Base-by-base conservation (phyloP, 2,329 filamentous ascomycete species). In the Cadophora luteo-olivacea region DNA sequence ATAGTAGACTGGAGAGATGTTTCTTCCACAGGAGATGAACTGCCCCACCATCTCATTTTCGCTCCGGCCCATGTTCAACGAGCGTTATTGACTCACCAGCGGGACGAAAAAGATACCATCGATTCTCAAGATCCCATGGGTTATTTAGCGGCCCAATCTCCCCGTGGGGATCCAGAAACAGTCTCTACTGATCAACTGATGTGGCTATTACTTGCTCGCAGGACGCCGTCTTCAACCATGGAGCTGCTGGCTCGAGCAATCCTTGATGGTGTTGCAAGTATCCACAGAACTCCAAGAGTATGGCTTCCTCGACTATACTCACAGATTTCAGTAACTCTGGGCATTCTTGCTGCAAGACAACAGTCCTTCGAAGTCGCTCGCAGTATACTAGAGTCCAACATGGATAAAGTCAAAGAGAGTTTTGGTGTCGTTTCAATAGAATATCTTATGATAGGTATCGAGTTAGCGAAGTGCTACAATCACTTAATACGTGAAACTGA, bases 381-480 rank as follows among this genome's bases (percentile, higher is more conserved):
- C 11, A 4, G 22, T 6, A 19, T 57, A 1, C 19, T 57, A 4
- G 54, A 57, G 29, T 8, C 25, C 29, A 33, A 16, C 29, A 36
- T 33, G 2, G 16, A 3, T 9, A 9, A 38, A 1, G 16, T 57
- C 9, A 22, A n/a, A 7, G 29, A 57, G 6, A 7, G 9, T 7
- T 57, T 16, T 57, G 29, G 54, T 1, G n/a, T 38, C 3, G n/a
- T 22, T 9, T 57, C 54, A 3, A 57, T 22, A 4, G 54, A 57
- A 36, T n/a, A 57, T 33, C 33, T 57, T 3, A 22, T 57, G 5
- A 57, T 32, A 5, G 54, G 54, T 9, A 57, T 57, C n/a, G 54
- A 57, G 11, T 24, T 57, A 9, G 54, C 36, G 24, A 57, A 57
- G 24, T 57, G 54, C 54, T 36, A 57, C 29, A 57, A 57, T n/a